These are phyloP conservation scores for Helichrysum umbraculigerum DNA, from an alignment of 129 eudicot species.

Conservation along the genomic window DNA sequence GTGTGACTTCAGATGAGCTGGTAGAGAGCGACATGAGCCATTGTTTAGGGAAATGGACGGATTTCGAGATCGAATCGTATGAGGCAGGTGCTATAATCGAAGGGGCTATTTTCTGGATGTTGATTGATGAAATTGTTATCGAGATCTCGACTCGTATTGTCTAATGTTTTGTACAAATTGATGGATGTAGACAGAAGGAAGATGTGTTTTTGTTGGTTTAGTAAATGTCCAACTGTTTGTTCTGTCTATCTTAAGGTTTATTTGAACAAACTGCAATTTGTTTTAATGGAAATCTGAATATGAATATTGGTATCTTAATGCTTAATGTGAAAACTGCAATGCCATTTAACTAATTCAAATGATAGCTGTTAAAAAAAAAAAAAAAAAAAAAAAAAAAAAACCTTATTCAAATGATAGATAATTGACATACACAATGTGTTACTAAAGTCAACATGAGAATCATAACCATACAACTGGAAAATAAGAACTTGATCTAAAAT, in stretches of 20 bases:
- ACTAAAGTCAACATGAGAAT: too few species aligned
- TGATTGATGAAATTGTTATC: conserved; percentile 69
- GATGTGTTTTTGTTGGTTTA: conserved; percentile 8
- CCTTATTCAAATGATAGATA: too few species aligned
- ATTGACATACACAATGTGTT: too few species aligned
- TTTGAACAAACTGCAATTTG: conserved; percentile 10
- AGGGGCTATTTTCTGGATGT: conserved; percentile 38
- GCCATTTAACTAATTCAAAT: too few species aligned
- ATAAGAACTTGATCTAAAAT: too few species aligned
- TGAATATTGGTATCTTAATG: neutral
- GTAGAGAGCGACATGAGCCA: conserved; percentile 69
- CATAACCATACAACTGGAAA: too few species aligned
- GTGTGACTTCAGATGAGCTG: conserved; percentile 55
- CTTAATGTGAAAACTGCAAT: neutral
- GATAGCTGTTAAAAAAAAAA: too few species aligned
- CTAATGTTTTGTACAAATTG: conserved; percentile 31
- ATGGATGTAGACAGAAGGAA: conserved; percentile 19
- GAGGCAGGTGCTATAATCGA: conserved; percentile 57
- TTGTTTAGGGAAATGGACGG: conserved; percentile 62
- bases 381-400: too few species aligned
- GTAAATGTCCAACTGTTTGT: neutral
- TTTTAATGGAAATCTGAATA: conserved; percentile 2
- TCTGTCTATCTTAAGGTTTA: conserved; percentile 6
- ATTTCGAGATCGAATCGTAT: conserved; percentile 56
- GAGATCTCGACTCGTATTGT: conserved; percentile 39